Evolutionary conservation across 495 filamentous ascomycete genomes (phyloP).

Genomic region (Beverwykella pulmonaria): DNA sequence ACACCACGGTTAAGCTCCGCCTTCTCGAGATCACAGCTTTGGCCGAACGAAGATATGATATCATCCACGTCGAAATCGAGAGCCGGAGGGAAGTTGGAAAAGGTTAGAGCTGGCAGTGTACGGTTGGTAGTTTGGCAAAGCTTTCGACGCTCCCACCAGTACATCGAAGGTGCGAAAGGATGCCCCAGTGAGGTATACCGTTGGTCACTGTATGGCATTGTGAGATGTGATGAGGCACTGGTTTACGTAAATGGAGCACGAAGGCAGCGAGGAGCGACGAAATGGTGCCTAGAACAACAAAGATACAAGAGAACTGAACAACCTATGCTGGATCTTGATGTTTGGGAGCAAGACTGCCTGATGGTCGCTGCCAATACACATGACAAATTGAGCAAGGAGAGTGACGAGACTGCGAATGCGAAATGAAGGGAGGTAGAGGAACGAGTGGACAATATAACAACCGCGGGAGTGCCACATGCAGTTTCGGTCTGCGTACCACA

Average conservation of each 20-base stretch:
- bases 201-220: background rate
- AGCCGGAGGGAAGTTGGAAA: background rate
- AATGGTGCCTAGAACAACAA: background rate
- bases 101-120: background rate
- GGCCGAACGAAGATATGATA: background rate
- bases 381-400: background rate
- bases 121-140: background rate
- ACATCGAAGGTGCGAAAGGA: background rate
- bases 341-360: too few species aligned
- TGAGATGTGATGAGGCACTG: background rate
- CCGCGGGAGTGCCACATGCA: background rate
- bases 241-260: background rate
- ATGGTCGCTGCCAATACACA: background rate
- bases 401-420: background rate
- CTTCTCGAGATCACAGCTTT: background rate
- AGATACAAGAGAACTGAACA: background rate
- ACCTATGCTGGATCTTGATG: too few species aligned
- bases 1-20: background rate
- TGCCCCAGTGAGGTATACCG: background rate
- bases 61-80: background rate
- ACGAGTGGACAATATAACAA: background rate
- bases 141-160: background rate
- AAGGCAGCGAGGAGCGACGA: background rate
- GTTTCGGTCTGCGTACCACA: background rate
- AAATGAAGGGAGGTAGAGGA: background rate